Evolutionary conservation across 2,329 filamentous ascomycete genomes (phyloP).

Genomic region (Drechslerella dactyloides): DNA sequence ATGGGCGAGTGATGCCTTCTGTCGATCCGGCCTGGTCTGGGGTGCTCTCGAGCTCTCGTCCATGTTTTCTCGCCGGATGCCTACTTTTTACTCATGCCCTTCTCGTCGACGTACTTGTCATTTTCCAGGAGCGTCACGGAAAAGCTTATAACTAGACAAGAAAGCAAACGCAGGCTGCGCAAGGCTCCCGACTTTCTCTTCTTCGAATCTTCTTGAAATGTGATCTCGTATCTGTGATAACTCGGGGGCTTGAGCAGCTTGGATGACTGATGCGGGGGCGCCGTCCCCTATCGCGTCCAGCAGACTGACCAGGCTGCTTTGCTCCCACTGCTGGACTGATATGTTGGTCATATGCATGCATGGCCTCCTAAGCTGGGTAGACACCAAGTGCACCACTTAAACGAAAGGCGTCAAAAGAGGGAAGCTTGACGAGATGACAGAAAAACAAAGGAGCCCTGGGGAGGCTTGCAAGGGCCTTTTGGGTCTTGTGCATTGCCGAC

Average conservation of each 20-base stretch:
- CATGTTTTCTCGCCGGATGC: slow-evolving; percentile 42
- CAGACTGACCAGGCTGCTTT: slow-evolving; percentile 12
- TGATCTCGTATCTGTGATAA: slow-evolving; percentile 46
- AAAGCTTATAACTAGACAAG: slow-evolving; percentile 37
- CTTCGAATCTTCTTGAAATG: slow-evolving; percentile 37
- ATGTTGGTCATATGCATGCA: slow-evolving; percentile 44
- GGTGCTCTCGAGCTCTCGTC: slow-evolving; percentile 22
- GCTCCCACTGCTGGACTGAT: slow-evolving; percentile 29
- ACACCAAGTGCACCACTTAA: slow-evolving; percentile 20
- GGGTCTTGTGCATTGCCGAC: slow-evolving; percentile 31
- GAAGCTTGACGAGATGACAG: slow-evolving; percentile 50
- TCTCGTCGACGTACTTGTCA: slow-evolving; percentile 30
- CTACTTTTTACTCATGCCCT: slow-evolving; percentile 52
- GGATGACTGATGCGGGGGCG: slow-evolving; percentile 46
- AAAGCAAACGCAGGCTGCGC: slow-evolving; percentile 41
- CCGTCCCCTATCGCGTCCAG: slow-evolving; percentile 19
- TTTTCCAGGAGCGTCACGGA: slow-evolving; percentile 14
- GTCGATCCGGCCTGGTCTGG: slow-evolving; percentile 25
- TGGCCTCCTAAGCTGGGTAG: slow-evolving; percentile 17
- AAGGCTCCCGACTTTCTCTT: slow-evolving; percentile 47
- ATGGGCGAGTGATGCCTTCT: slow-evolving; percentile 34
- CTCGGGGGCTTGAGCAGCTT: not conserved
- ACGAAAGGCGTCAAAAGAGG: slow-evolving; percentile 38
- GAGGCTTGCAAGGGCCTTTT: slow-evolving; percentile 15
- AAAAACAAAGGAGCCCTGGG: slow-evolving; percentile 19